These are phyloP conservation scores for Datisca glomerata DNA, from an alignment of 306 rosid species.

Conservation along the genomic window DNA sequence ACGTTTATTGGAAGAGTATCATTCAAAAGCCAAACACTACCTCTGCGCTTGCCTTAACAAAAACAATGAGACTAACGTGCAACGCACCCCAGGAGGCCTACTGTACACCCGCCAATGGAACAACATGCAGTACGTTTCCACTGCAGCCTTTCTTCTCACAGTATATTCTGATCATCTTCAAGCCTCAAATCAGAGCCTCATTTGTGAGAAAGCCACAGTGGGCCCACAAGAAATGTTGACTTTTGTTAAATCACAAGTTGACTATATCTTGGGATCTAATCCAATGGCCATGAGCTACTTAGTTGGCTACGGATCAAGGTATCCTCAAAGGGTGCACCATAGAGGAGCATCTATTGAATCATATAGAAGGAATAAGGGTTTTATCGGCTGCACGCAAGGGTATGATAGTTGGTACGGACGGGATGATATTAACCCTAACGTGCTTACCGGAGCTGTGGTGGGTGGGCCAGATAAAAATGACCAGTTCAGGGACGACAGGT, in stretches of 20 bases:
- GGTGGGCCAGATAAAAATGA: constrained; percentile 90
- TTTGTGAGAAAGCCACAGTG: constrained; percentile 34
- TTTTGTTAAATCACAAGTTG: constrained; percentile 64
- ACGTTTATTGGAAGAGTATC: constrained; percentile 39
- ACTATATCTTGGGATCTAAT: constrained; percentile 79
- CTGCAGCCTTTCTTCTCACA: constrained; percentile 74
- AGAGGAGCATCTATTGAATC: constrained; percentile 86
- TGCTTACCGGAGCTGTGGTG: constrained; percentile 80
- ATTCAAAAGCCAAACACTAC: constrained; percentile 74
- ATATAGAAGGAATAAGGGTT: constrained; percentile 66
- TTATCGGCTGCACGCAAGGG: constrained; percentile 95
- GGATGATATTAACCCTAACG: constrained; percentile 49
- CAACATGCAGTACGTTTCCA: constrained; percentile 95
- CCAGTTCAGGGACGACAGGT: constrained; percentile 52
- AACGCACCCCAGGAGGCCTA: constrained; percentile 72
- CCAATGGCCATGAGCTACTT: constrained; percentile 85
- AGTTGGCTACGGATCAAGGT: constrained; percentile 66
- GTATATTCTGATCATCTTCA: constrained; percentile 56
- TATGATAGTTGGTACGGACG: constrained; percentile 75
- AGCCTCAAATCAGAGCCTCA: constrained; percentile 33
- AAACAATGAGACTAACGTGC: constrained; percentile 48
- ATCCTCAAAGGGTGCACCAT: constrained; percentile 75
- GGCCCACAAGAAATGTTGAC: constrained; percentile 30
- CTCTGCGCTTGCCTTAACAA: constrained; percentile 84
- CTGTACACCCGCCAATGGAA: constrained; percentile 77